Evolutionary conservation across 306 rosid genomes (phyloP).

Genomic region (Trifolium repens): DNA sequence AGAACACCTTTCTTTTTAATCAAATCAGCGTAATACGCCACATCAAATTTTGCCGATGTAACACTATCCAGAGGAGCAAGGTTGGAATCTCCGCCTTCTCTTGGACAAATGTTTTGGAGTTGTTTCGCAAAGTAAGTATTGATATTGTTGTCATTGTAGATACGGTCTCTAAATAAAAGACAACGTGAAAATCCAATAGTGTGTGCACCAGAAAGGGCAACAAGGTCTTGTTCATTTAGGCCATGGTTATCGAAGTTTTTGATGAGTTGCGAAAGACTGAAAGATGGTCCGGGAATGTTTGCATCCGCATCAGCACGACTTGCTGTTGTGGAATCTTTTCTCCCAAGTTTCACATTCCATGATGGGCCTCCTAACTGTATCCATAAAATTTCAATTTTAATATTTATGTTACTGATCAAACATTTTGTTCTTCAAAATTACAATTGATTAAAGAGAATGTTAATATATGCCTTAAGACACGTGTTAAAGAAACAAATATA

Average conservation of each 20-base stretch:
- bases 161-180: conserved; percentile 8
- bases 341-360: conserved; percentile 53
- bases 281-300: conserved; percentile 46
- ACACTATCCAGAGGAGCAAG: conserved; percentile 51
- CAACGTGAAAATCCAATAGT: conserved; percentile 52
- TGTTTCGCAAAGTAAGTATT: conserved; percentile 32
- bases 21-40: conserved; percentile 25
- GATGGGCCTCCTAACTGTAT: conserved; percentile 59
- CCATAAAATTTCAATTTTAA: background rate
- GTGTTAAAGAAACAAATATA: too few species aligned
- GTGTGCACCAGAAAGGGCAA: conserved; percentile 55
- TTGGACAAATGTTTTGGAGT: conserved; percentile 45
- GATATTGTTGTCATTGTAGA: conserved; percentile 48
- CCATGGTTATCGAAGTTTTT: conserved; percentile 49
- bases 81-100: conserved; percentile 45
- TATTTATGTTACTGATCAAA: background rate
- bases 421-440: too few species aligned
- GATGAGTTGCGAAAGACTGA: conserved; percentile 42
- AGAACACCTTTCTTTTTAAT: conserved; percentile 49
- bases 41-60: conserved; percentile 38
- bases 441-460: too few species aligned
- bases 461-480: too few species aligned
- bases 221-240: conserved; percentile 51
- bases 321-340: conserved; percentile 61
- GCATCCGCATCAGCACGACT: conserved; percentile 41